A percentile compares a stretch with the other conserved stretches of the same genome.
phyloP scores from a whole-genome alignment of 495 filamentous ascomycete species.

The Podospora sp. region DNA sequence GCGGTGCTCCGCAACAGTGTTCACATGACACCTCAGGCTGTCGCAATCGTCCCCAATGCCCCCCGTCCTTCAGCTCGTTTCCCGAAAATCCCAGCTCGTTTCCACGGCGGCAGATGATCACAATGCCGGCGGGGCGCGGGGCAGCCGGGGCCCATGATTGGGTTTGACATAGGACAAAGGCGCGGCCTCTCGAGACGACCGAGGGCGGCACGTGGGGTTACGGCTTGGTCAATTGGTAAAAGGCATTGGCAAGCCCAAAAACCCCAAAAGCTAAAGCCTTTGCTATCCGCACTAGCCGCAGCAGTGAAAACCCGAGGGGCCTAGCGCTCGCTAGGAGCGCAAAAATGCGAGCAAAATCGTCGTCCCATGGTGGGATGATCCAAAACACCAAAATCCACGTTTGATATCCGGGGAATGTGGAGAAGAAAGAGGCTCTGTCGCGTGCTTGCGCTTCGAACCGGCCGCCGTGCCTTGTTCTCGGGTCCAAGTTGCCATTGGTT shows the following conservation, averaged over 20 bases:
- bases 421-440: conserved; percentile 32
- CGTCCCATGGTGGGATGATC: conserved; percentile 22
- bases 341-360: conserved; percentile 17
- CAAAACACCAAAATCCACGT: conserved; percentile 18
- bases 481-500: conserved; percentile 30
- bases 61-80: too few relatives aligned
- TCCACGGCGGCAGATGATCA: conserved; percentile 21
- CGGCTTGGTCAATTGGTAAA: conserved; percentile 13
- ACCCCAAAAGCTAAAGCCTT: conserved; percentile 22
- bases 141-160: conserved; percentile 23
- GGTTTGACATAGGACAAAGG: conserved; percentile 10
- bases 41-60: conserved; percentile 1
- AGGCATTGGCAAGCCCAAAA: conserved; percentile 8
- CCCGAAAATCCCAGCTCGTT: conserved; percentile 15
- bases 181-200: conserved; percentile 18
- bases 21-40: conserved; percentile 30
- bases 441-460: conserved; percentile 14
- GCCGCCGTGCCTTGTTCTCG: conserved; percentile 18
- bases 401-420: conserved; percentile 28
- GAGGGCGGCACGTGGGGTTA: conserved; percentile 30
- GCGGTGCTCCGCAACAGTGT: conserved; percentile 27
- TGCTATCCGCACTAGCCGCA: conserved; percentile 29
- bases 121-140: conserved; percentile 22
- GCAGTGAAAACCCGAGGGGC: neutral
- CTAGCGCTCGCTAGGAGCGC: neutral